Conservation (phyloP, 2,329 filamentous ascomycete species). For the Macroventuria anomochaeta region DNA sequence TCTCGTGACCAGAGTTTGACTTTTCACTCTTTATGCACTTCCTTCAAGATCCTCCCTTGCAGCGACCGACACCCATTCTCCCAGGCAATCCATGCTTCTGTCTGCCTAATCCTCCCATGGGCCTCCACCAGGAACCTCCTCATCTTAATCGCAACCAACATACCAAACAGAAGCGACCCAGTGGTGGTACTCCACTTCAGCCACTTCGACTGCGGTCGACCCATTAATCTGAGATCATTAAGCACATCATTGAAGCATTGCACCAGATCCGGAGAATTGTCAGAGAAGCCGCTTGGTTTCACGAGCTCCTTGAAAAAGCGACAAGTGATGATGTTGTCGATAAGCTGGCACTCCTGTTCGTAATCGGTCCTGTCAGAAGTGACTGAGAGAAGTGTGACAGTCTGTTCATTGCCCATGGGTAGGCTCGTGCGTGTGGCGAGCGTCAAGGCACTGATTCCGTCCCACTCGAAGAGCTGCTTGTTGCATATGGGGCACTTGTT, state of each 20-base stretch:
- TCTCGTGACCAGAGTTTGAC: background rate
- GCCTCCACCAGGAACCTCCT: conserved; percentile 19
- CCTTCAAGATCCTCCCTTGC: conserved; percentile 18
- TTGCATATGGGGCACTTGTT: conserved; percentile 25
- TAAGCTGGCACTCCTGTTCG: conserved; percentile 23
- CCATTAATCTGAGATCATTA: conserved; percentile 11
- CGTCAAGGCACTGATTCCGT: conserved; percentile 30
- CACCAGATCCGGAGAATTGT: conserved; percentile 22
- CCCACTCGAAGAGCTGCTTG: conserved; percentile 27
- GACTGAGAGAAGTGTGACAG: background rate
- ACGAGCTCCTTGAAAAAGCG: conserved; percentile 12
- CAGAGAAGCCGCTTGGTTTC: background rate
- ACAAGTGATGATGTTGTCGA: conserved; percentile 10
- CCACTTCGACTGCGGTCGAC: conserved; percentile 21
- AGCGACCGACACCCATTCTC: conserved; percentile 15
- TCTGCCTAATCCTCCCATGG: conserved; percentile 16
- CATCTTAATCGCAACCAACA: conserved; percentile 32
- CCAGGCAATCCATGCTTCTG: conserved; percentile 26
- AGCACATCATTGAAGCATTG: conserved; percentile 20
- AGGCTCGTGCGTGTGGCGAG: conserved; percentile 28
- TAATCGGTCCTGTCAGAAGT: conserved; percentile 12
- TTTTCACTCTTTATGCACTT: conserved; percentile 11
- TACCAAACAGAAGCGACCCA: conserved; percentile 23
- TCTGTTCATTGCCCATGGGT: conserved; percentile 2
- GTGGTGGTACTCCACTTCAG: conserved; percentile 18